phyloP scores from a whole-genome alignment of 139 green algal species.

The Pseudopediastrum boryanum region DNA sequence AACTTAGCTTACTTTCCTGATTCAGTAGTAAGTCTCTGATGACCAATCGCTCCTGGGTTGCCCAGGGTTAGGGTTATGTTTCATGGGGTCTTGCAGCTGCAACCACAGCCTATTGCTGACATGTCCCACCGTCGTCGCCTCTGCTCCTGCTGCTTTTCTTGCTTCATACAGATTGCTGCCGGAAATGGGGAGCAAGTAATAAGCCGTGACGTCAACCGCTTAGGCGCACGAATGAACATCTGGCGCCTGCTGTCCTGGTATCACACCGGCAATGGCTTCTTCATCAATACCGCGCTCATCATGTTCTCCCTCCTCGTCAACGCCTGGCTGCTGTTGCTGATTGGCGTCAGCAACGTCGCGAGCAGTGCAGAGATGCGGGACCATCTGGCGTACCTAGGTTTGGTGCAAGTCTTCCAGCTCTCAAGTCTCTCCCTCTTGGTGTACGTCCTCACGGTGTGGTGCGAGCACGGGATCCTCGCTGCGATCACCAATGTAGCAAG shows the following conservation, averaged over 20 bases:
- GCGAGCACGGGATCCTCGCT: constrained; percentile 1
- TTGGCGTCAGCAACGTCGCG: background rate
- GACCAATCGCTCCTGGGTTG: no score
- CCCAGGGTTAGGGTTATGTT: no score
- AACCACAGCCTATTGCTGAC: no score
- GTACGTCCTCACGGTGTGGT: constrained; percentile 24
- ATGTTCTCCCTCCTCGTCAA: constrained; percentile 72
- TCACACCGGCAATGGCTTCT: constrained; percentile 65
- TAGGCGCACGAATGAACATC: constrained; percentile 76
- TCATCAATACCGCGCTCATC: constrained; percentile 70
- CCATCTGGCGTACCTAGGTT: background rate
- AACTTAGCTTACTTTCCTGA: no score
- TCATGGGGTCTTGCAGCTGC: no score
- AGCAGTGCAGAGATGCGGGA: background rate
- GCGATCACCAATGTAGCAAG: constrained; percentile 17
- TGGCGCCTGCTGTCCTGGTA: constrained; percentile 81
- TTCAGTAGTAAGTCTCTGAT: no score
- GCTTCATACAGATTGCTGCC: constrained; percentile 42
- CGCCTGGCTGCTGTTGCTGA: constrained; percentile 48
- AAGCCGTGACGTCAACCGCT: constrained; percentile 71
- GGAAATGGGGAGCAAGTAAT: constrained; percentile 89
- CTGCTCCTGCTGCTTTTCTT: background rate
- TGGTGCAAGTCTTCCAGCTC: constrained; percentile 29
- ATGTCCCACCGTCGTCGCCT: no score
- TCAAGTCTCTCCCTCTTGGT: constrained; percentile 12